These are phyloP conservation scores for Pleurotus salmoneostramineus DNA, from an alignment of 768 basidiomycete genomes.

Conservation along the genomic window DNA sequence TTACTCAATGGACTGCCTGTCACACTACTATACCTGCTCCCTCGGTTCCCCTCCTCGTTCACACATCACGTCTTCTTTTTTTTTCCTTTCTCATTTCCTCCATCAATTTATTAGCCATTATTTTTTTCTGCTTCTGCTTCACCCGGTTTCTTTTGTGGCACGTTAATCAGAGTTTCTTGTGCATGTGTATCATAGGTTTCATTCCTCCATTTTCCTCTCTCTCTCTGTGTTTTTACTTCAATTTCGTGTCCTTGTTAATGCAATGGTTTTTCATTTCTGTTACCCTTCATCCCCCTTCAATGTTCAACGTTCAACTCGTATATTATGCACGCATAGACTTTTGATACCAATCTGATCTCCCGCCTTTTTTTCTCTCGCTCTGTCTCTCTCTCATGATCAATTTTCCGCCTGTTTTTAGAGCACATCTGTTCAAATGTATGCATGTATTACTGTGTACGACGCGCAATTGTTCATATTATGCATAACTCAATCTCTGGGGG, in stretches of 20 bases:
- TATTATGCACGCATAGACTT: constrained; percentile 4
- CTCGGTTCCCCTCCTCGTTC: not conserved
- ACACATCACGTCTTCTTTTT: too few relatives aligned
- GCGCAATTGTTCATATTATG: too few relatives aligned
- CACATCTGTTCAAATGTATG: not conserved
- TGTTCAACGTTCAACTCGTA: not conserved
- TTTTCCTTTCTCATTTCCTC: too few relatives aligned
- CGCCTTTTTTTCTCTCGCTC: not conserved
- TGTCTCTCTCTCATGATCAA: not conserved
- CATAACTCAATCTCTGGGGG: too few relatives aligned
- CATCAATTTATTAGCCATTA: not conserved
- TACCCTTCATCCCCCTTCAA: too few relatives aligned
- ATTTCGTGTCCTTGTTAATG: not conserved
- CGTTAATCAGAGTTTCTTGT: not conserved
- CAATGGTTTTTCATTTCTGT: too few relatives aligned
- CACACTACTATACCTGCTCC: not conserved
- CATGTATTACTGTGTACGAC: not conserved
- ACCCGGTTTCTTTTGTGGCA: not conserved
- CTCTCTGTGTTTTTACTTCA: not conserved
- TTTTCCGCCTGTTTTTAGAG: not conserved
- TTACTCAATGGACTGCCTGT: too few relatives aligned
- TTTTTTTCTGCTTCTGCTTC: not conserved
- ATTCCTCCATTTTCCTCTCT: not conserved
- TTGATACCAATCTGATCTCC: not conserved
- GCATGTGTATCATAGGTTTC: not conserved